Conservation (phyloP, 768 basidiomycete species). For the Clathrus columnatus region DNA sequence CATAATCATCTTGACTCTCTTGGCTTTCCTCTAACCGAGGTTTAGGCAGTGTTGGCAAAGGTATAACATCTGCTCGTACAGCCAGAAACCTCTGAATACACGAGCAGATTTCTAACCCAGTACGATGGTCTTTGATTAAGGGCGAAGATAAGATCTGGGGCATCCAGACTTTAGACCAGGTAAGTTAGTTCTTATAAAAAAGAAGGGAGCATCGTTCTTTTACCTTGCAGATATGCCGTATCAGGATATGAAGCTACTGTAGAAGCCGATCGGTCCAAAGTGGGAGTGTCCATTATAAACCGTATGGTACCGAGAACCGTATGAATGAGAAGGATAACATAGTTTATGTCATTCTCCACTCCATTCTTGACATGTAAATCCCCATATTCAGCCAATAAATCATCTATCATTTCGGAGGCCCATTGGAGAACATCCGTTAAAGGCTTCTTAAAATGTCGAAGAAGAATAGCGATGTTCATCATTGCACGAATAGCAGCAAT, state of each 20-base stretch:
- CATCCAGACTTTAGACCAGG: slow-evolving; percentile 65
- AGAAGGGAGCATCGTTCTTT: slow-evolving; percentile 18
- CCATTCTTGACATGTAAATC: slow-evolving; percentile 12
- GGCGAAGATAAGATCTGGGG: slow-evolving; percentile 38
- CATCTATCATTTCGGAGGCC: slow-evolving; percentile 49
- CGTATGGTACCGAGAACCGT: slow-evolving; percentile 51
- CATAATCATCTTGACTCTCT: slow-evolving; percentile 77
- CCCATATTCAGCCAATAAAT: slow-evolving; percentile 43
- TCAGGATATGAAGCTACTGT: slow-evolving; percentile 48
- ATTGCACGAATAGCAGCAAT: slow-evolving; percentile 67
- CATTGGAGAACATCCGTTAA: slow-evolving; percentile 51
- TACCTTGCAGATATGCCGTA: slow-evolving; percentile 45
- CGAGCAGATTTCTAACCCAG: slow-evolving; percentile 45
- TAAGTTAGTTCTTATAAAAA: not conserved
- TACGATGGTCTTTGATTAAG: slow-evolving; percentile 36
- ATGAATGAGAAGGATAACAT: slow-evolving; percentile 34
- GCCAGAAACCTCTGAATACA: slow-evolving; percentile 56
- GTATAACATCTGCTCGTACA: slow-evolving; percentile 41
- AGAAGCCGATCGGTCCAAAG: slow-evolving; percentile 29
- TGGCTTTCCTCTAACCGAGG: slow-evolving; percentile 24
- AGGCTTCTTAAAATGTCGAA: slow-evolving; percentile 43
- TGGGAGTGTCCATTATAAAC: slow-evolving; percentile 36
- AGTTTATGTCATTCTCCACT: slow-evolving; percentile 11
- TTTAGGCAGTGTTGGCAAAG: slow-evolving; percentile 15
- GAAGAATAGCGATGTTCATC: slow-evolving; percentile 57